Evolutionary conservation across 345 rosid genomes (phyloP), one percentile per base, ranked within the genome.

Genomic region (Bruguiera parviflora): DNA sequence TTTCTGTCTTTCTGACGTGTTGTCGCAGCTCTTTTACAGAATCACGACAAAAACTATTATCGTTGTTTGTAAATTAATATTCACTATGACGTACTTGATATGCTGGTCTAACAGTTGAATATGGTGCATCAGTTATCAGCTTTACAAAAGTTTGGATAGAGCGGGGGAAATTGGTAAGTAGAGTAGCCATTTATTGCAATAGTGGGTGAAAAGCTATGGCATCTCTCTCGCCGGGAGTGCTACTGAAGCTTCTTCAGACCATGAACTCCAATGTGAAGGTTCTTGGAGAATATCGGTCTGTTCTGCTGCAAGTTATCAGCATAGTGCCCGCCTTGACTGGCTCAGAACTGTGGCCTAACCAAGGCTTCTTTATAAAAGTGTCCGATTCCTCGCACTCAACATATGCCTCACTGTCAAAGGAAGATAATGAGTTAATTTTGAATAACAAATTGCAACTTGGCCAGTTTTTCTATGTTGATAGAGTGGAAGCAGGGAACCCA

Each of bases 361-460:
- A 87, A 69, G 98, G 97, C 9, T 94, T 91, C 80, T 94, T 91
- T 77, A 76, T 94, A 67, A 89, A 94, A 84, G 90, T 91, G 8
- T 94, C 96, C 0, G 98, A 94, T 71, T 91, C 96, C 13, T 89
- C 96, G 8, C 98, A 94, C 73, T 89, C 98, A 4, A 87, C 97
- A 0, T 94, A 94, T 6, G 87, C 84, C 58, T 87, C 97, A 13
- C 63, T 91, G 25, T 86, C 85, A 3, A 81, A 79, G 61, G 93
- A 94, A 73, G 98, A 89, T 83, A 91, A 84, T 52, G 97, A 91
- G 49, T 90, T 91, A 5, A 89, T 89, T 72, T 39, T 94, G 85
- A 87, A 83, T 82, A 91, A 94, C 67, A 89, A 88, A 75, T 35
- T 94, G 52, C 96, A 88, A 72, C 78, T 89, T 11, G 97, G 98